A percentile compares a stretch with the other conserved stretches of the same genome.
phyloP scores from a whole-genome alignment of 371 early-diverging fungal species.

The Mortierella sp. region DNA sequence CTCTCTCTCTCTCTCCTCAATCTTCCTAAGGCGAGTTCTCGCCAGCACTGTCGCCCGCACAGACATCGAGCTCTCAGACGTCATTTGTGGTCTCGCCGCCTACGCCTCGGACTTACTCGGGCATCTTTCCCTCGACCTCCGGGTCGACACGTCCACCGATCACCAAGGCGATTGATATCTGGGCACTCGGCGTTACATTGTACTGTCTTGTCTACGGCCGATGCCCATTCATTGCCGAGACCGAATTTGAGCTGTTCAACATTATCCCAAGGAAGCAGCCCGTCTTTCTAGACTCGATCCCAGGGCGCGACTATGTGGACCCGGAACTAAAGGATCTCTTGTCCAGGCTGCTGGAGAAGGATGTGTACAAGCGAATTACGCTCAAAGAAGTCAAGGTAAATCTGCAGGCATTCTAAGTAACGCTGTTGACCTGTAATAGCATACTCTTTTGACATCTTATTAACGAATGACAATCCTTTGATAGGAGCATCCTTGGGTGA shows the following conservation, averaged over 20 bases:
- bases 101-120: conserved; percentile 17
- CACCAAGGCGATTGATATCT: conserved; percentile 95
- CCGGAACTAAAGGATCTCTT: conserved; percentile 72
- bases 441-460: conserved; percentile 52
- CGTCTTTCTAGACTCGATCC: conserved; percentile 63
- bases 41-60: conserved; percentile 36
- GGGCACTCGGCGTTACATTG: conserved; percentile 99
- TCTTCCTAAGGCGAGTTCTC: conserved; percentile 45
- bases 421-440: too few relatives aligned
- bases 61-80: conserved; percentile 36
- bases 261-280: conserved; percentile 81
- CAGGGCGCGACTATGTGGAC: conserved; percentile 40
- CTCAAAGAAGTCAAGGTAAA: conserved; percentile 85
- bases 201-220: conserved; percentile 97
- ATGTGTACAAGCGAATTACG: conserved; percentile 84
- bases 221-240: conserved; percentile 97
- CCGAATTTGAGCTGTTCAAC: conserved; percentile 95
- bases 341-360: conserved; percentile 80
- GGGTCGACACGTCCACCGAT: conserved; percentile 60
- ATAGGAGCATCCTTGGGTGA: conserved; percentile 85
- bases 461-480: too few relatives aligned
- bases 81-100: conserved; percentile 31
- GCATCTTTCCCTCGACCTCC: conserved; percentile 26
- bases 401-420: neutral
- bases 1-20: neutral